Evolutionary conservation across 352 stramenopile genomes (phyloP), one percentile per base, ranked within the genome.

Genomic region (Phytophthora citricola): DNA sequence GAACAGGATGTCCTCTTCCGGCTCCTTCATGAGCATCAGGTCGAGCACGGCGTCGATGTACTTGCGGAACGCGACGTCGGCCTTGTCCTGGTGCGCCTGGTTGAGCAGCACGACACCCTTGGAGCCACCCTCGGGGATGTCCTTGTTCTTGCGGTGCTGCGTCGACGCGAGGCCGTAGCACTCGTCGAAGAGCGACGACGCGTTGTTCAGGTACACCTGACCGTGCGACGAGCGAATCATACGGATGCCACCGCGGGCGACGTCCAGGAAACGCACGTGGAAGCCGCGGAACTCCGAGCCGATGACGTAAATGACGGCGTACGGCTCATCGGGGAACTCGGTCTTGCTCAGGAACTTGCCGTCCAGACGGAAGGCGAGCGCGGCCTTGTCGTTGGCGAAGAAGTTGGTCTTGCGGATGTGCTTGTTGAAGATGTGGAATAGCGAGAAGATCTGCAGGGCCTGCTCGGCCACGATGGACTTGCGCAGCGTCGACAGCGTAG

Each of bases 141-240:
- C 97, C 85, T 99, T 99, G 85, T 99, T 99, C 83, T 99, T 99
- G 39, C 98, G 88, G 71, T 99, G 97, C 74, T 99, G 97, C 7
- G 97, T 97, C 60, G 92, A 99, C 0, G 96, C 96, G 5, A 99
- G 77, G 10, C 90, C 90, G 76, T 99, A 99, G 61, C 88, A 97
- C 72, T 99, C 97, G 63, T 99, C 95, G 63, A 98, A 99, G 41
- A 99, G 96, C 49, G 93, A 92, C 36, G 93, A 87, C 17, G 90
- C 73, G 57, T 90, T 98, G 57, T 87, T 85, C 44, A 97, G 87
- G 43, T 98, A 98, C 48, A 99, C 97, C 43, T 93, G 81, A 2
- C 66, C 77, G 49, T 91, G 82, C 41, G 82, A 91, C 22, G 85
- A 92, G 17, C 81, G 83, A 56, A 93, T 90, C 65, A 99, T 92